Conservation (phyloP, 495 filamentous ascomycete genomes). For the Penicillium steckii region DNA sequence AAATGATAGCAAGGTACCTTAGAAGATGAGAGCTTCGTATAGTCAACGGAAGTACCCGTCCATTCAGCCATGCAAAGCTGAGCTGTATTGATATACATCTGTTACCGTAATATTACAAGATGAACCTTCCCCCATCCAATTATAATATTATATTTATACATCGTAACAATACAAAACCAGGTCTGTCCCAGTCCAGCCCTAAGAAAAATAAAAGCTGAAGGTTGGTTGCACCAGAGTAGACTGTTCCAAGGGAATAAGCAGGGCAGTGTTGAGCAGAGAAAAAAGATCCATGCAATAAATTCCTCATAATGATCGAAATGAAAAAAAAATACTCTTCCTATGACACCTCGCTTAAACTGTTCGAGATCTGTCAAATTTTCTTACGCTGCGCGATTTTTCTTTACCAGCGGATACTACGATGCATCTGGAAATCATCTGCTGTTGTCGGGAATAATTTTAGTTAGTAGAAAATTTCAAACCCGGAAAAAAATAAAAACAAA, state of each 20-base stretch:
- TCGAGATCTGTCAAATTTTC: not conserved
- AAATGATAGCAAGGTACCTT: too few species aligned
- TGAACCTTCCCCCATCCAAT: conserved; percentile 9
- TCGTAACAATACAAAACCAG: conserved; percentile 11
- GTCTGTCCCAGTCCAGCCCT: conserved; percentile 13
- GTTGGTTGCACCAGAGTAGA: not conserved
- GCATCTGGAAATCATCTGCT: too few species aligned
- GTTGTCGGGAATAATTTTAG: too few species aligned
- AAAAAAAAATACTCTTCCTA: not conserved
- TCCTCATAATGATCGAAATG: not conserved
- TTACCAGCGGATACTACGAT: conserved; percentile 13
- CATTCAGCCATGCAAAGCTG: too few species aligned
- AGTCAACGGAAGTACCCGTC: too few species aligned
- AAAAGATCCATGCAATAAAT: conserved; percentile 1
- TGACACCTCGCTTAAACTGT: not conserved
- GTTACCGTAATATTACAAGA: conserved; percentile 12
- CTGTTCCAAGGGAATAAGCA: not conserved
- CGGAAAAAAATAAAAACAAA: not conserved
- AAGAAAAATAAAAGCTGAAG: conserved; percentile 2
- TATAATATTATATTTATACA: not conserved
- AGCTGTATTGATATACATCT: conserved; percentile 14
- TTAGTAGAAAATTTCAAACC: not conserved
- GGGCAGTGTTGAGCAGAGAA: not conserved
- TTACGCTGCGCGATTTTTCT: conserved; percentile 27
- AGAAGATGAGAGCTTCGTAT: too few species aligned